These are phyloP conservation scores for Kitagawia praeruptora DNA, from an alignment of 129 eudicot species.

Conservation along the genomic window DNA sequence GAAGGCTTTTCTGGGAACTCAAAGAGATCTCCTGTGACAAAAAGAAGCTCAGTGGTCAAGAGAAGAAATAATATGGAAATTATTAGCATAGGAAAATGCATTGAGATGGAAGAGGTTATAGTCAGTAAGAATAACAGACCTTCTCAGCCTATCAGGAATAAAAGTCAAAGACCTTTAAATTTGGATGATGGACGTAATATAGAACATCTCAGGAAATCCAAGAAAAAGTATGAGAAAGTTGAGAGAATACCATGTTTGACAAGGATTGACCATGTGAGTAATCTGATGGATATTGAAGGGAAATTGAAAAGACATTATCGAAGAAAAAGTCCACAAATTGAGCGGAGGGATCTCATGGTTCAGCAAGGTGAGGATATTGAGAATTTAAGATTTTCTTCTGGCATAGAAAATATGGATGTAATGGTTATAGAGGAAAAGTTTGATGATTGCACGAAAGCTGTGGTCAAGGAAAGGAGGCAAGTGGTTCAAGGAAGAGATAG, in stretches of 20 bases:
- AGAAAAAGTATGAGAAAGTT: background rate
- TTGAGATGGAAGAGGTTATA: background rate
- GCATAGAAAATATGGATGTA: background rate
- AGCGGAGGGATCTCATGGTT: background rate
- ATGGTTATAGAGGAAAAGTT: background rate
- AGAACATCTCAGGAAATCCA: background rate
- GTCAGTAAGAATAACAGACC: background rate
- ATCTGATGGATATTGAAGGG: background rate
- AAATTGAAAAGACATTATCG: background rate
- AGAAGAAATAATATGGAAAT: background rate
- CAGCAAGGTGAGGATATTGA: background rate
- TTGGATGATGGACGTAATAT: background rate
- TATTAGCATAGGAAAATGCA: background rate
- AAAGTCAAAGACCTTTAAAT: background rate
- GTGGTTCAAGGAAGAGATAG: background rate
- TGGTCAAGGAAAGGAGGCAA: background rate
- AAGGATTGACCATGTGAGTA: background rate
- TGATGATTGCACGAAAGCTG: background rate
- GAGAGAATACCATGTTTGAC: background rate
- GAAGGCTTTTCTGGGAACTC: background rate
- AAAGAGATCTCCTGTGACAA: background rate
- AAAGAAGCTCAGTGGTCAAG: background rate
- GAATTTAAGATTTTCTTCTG: background rate
- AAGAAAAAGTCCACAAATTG: background rate
- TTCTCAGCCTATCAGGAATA: background rate